Evolutionary conservation across 495 filamentous ascomycete species (phyloP).

Genomic region (Penicillium salamii): DNA sequence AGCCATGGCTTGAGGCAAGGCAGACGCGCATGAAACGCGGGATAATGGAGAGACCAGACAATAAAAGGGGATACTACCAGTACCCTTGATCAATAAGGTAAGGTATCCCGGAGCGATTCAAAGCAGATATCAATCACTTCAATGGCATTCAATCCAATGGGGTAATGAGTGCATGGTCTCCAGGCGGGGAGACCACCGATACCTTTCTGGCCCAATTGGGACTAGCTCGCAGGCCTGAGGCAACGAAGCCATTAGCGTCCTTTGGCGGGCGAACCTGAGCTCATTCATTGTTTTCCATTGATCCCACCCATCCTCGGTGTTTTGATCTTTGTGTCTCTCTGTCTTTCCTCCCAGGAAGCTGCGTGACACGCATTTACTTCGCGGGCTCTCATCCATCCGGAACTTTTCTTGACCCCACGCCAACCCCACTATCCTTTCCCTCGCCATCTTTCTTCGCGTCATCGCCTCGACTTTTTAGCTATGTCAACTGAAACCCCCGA

Average conservation of each 20-base stretch:
- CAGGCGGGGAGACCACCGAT: conserved; percentile 35
- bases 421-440: background rate
- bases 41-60: background rate
- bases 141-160: conserved; percentile 5
- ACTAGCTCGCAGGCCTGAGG: conserved; percentile 7
- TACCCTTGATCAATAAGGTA: background rate
- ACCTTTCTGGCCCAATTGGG: conserved; percentile 8
- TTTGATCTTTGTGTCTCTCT: background rate
- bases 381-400: background rate
- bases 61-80: background rate
- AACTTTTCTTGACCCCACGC: conserved; percentile 1
- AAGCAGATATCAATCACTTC: background rate
- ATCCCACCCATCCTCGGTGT: background rate
- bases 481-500: conserved; percentile 38
- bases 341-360: too few species aligned
- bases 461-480: background rate
- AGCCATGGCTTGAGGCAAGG: conserved; percentile 54
- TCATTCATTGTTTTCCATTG: background rate
- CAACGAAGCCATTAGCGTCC: conserved; percentile 3
- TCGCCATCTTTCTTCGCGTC: background rate
- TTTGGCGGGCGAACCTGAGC: background rate
- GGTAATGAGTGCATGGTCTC: conserved; percentile 18
- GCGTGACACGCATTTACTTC: background rate
- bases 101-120: background rate
- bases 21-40: conserved; percentile 22